Evolutionary conservation across 1,284 basidiomycete species (phyloP).

Genomic region (Sphaerobolus stellatus): DNA sequence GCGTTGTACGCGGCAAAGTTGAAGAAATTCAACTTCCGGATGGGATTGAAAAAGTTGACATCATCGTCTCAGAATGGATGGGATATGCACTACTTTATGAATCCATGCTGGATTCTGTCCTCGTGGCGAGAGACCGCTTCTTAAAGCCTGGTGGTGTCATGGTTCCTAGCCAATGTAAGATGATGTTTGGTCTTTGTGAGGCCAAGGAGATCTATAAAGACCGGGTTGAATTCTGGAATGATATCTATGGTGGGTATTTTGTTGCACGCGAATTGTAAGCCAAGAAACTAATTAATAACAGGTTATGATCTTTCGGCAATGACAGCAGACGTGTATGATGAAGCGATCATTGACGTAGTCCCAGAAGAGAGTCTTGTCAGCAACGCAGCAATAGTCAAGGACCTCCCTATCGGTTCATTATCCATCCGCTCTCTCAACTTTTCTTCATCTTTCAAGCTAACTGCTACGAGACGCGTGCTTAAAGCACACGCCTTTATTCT

Average conservation of each 20-base stretch:
- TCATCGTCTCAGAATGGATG: slow-evolving; percentile 99
- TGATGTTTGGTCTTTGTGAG: slow-evolving; percentile 82
- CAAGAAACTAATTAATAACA: slow-evolving; percentile 27
- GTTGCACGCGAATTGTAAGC: neutral
- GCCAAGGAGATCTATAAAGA: slow-evolving; percentile 77
- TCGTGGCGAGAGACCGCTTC: slow-evolving; percentile 85
- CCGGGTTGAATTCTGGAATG: slow-evolving; percentile 84
- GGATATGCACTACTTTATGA: slow-evolving; percentile 90
- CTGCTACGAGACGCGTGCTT: slow-evolving; percentile 48
- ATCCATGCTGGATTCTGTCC: slow-evolving; percentile 95
- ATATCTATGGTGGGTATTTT: slow-evolving; percentile 74
- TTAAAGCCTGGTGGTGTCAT: slow-evolving; percentile 79
- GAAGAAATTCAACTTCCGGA: slow-evolving; percentile 79
- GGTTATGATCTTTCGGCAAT: slow-evolving; percentile 86
- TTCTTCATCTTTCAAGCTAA: slow-evolving; percentile 71
- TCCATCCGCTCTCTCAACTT: slow-evolving; percentile 77
- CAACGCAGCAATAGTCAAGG: slow-evolving; percentile 51
- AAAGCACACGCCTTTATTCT: slow-evolving; percentile 82
- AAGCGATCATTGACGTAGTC: slow-evolving; percentile 82
- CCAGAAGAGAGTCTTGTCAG: slow-evolving; percentile 70
- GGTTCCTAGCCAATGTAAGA: slow-evolving; percentile 87
- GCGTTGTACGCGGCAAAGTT: slow-evolving; percentile 84
- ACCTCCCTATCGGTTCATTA: slow-evolving; percentile 68
- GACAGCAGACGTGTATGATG: slow-evolving; percentile 66
- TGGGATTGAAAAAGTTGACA: slow-evolving; percentile 76